phyloP scores from a whole-genome alignment of 2,329 filamentous ascomycete species.

The Cucurbitaria berberidis region DNA sequence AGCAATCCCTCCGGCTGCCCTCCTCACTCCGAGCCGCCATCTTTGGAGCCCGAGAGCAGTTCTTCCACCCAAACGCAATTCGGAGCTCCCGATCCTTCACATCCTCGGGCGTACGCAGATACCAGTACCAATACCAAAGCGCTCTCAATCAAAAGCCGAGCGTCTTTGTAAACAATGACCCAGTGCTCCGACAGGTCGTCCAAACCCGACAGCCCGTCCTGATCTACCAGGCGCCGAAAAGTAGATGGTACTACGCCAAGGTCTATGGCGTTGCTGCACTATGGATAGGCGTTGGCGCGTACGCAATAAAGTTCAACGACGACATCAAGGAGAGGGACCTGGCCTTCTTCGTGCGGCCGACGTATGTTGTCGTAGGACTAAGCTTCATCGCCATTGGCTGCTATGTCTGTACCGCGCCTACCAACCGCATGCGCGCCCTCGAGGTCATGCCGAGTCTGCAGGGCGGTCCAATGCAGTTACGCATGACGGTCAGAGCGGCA shows the following conservation, averaged over 20 bases:
- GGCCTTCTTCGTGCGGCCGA: conserved; percentile 41
- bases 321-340: conserved; percentile 39
- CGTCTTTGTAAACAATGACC: conserved; percentile 34
- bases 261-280: conserved; percentile 36
- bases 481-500: conserved; percentile 32
- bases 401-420: conserved; percentile 41
- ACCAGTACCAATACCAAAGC: conserved; percentile 22
- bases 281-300: conserved; percentile 38
- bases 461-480: conserved; percentile 39
- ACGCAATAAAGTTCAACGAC: conserved; percentile 38
- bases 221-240: conserved; percentile 41
- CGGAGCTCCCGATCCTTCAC: conserved; percentile 31
- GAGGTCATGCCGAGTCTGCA: conserved; percentile 39
- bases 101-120: conserved; percentile 31
- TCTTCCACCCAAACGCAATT: conserved; percentile 17
- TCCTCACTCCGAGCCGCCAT: conserved; percentile 41
- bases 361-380: conserved; percentile 41
- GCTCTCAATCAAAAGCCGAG: conserved; percentile 10
- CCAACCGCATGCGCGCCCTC: conserved; percentile 36
- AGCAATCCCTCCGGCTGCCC: conserved; percentile 39
- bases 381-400: conserved; percentile 37
- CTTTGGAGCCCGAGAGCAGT: conserved; percentile 34
- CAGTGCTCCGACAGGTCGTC: conserved; percentile 41
- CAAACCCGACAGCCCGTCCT: conserved; percentile 40
- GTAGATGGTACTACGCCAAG: conserved; percentile 33